A percentile compares a stretch with the other conserved stretches of the same genome.
Evolutionary conservation across 352 stramenopile species (phyloP).

Genomic region (Phytophthora syringae): DNA sequence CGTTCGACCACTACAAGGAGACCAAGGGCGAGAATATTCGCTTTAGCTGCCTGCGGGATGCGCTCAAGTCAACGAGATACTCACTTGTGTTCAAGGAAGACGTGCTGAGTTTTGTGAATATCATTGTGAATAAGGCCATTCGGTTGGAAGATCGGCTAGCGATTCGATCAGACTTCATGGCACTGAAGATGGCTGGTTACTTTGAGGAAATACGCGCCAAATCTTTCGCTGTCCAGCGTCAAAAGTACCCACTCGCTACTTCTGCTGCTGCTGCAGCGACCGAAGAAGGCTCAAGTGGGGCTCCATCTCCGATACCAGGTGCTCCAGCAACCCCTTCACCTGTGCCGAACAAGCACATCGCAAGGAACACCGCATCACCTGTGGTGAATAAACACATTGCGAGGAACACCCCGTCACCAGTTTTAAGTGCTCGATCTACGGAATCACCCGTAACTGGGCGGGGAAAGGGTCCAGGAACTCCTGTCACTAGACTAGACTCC

Average conservation of each 20-base stretch:
- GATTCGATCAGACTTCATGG: constrained; percentile 87
- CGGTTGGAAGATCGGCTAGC: constrained; percentile 80
- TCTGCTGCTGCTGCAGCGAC: constrained; percentile 30
- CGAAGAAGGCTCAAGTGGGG: constrained; percentile 23
- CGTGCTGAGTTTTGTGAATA: constrained; percentile 90
- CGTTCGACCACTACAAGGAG: constrained; percentile 86
- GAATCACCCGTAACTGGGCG: constrained; percentile 35
- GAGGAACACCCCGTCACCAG: constrained; percentile 39
- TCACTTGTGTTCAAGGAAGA: constrained; percentile 90
- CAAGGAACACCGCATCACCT: constrained; percentile 29
- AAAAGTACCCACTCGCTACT: constrained; percentile 64
- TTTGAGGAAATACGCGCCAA: constrained; percentile 90
- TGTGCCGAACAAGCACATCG: constrained; percentile 30
- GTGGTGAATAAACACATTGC: constrained; percentile 36
- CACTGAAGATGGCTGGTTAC: constrained; percentile 85
- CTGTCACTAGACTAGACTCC: constrained; percentile 32
- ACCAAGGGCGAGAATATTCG: constrained; percentile 81
- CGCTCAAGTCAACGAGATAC: constrained; percentile 83
- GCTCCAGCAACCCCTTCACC: constrained; percentile 35
- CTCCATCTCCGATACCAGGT: constrained; percentile 32
- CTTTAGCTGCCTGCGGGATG: constrained; percentile 84
- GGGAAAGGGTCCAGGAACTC: constrained; percentile 32
- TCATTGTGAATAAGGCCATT: constrained; percentile 91
- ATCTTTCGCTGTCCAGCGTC: constrained; percentile 77
- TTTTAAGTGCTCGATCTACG: constrained; percentile 32